phyloP scores from a whole-genome alignment of 495 filamentous ascomycete genomes.

The Lasiosphaeria hispida region DNA sequence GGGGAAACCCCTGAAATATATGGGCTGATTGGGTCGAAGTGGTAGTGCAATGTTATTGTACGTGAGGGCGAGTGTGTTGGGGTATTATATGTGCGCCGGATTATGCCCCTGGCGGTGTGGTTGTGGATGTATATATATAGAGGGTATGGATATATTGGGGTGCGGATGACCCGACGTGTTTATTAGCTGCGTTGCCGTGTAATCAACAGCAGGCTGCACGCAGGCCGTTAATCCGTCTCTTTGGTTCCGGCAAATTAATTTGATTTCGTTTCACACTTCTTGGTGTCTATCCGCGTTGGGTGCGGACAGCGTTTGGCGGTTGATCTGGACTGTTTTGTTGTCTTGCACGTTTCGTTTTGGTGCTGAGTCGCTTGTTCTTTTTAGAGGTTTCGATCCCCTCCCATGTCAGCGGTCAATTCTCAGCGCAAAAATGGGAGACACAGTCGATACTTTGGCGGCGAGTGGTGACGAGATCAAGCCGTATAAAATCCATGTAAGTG shows the following conservation, averaged over 20 bases:
- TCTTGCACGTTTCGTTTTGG: background rate
- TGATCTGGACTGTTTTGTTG: background rate
- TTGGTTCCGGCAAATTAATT: conserved; percentile 14
- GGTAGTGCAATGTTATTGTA: too few relatives aligned
- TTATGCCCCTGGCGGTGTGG: too few relatives aligned
- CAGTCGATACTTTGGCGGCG: conserved; percentile 4
- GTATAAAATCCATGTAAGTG: conserved; percentile 52
- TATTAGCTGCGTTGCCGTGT: conserved; percentile 5
- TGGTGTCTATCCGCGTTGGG: background rate
- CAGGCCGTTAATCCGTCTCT: background rate
- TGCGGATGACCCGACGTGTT: conserved; percentile 5
- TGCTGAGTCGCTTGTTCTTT: background rate
- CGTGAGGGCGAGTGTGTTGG: too few relatives aligned
- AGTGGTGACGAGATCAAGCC: conserved; percentile 40
- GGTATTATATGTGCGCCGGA: too few relatives aligned
- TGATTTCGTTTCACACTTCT: conserved; percentile 3
- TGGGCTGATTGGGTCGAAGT: too few relatives aligned
- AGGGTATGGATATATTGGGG: background rate
- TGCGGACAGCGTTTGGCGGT: background rate
- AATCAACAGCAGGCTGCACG: background rate
- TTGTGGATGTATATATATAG: too few relatives aligned
- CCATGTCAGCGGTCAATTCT: background rate
- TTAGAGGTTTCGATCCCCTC: background rate
- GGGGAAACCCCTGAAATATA: too few relatives aligned
- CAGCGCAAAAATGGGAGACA: conserved; percentile 5